A percentile compares a stretch with the other conserved stretches of the same genome.
These are phyloP conservation scores for Leccinum pachyderme DNA, from an alignment of 1,284 basidiomycete genomes.

Conservation along the genomic window DNA sequence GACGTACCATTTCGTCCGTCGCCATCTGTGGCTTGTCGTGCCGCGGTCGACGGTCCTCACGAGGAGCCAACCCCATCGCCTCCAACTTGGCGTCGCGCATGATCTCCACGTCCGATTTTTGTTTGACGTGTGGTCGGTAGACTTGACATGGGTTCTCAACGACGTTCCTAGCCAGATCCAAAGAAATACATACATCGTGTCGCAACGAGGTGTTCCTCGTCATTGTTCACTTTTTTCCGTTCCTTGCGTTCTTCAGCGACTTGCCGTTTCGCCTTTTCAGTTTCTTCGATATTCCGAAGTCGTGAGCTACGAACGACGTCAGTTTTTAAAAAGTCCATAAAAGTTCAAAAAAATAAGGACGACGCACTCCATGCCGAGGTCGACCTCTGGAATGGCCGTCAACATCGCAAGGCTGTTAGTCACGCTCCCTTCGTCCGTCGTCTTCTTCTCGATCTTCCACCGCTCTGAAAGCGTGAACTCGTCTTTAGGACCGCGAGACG, in stretches of 20 bases:
- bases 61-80: constrained; percentile 70
- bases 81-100: constrained; percentile 81
- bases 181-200: constrained; percentile 68
- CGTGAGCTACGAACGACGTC: constrained; percentile 61
- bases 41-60: constrained; percentile 53
- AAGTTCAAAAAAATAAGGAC: no score
- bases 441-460: constrained; percentile 59
- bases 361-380: constrained; percentile 95
- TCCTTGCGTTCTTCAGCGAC: constrained; percentile 74
- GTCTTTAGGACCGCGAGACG: constrained; percentile 59
- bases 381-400: constrained; percentile 94
- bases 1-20: constrained; percentile 81
- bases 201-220: constrained; percentile 78
- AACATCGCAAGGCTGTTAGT: constrained; percentile 93
- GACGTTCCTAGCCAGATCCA: neutral
- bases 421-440: constrained; percentile 84
- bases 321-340: neutral
- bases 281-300: constrained; percentile 93
- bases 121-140: constrained; percentile 74
- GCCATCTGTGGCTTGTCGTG: constrained; percentile 73
- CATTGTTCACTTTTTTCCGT: constrained; percentile 52
- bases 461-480: constrained; percentile 80
- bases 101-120: constrained; percentile 84
- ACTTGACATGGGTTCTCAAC: constrained; percentile 46
- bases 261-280: constrained; percentile 89